Conservation (phyloP, 345 rosid genomes). For the Pistacia vera region DNA sequence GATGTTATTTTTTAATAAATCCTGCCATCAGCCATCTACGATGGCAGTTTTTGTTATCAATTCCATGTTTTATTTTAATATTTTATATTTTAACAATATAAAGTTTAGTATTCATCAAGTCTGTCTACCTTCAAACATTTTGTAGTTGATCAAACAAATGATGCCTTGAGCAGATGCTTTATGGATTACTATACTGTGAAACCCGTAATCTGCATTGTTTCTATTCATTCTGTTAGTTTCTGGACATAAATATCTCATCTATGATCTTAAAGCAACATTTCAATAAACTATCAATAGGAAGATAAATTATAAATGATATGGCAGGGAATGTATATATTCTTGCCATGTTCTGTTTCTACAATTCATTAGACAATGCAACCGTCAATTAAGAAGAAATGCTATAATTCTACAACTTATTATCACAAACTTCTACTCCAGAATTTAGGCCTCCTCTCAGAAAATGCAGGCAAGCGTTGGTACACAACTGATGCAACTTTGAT, state of each 20-base stretch:
- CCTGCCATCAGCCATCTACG: background rate
- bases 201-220: too few species aligned
- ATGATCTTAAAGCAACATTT: too few species aligned
- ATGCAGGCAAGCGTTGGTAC: conserved; percentile 53
- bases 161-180: too few species aligned
- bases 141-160: too few species aligned
- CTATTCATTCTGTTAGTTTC: background rate
- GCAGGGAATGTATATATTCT: too few species aligned
- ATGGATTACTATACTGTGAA: too few species aligned
- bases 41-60: background rate
- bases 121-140: too few species aligned
- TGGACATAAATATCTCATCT: too few species aligned
- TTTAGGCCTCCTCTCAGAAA: conserved; percentile 51
- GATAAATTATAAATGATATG: too few species aligned
- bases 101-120: background rate
- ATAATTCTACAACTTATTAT: conserved; percentile 8
- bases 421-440: conserved; percentile 39
- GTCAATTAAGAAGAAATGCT: background rate
- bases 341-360: background rate
- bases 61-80: background rate
- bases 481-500: conserved; percentile 58
- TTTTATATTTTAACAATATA: too few species aligned
- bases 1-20: background rate
- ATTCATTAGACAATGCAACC: background rate
- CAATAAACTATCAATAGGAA: too few species aligned